A percentile compares a stretch with the other conserved stretches of the same genome.
These are phyloP conservation scores for Phytophthora pluvialis DNA, from an alignment of 352 stramenopile genomes.

Conservation along the genomic window DNA sequence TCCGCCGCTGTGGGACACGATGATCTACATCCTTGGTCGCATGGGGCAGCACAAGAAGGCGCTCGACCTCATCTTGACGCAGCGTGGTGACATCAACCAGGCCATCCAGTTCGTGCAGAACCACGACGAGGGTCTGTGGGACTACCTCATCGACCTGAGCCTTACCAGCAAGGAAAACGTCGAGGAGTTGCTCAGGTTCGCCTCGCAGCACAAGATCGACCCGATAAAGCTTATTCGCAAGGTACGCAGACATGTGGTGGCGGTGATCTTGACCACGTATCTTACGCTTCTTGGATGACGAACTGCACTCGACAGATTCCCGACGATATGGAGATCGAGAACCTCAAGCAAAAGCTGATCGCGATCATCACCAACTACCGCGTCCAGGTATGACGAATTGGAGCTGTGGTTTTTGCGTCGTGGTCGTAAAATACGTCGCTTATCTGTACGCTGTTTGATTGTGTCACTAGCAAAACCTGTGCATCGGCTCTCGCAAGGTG, in stretches of 20 bases:
- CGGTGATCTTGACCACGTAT: background rate
- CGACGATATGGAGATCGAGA: slow-evolving; percentile 81
- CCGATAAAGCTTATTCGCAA: slow-evolving; percentile 87
- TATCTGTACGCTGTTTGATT: background rate
- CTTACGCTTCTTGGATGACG: background rate
- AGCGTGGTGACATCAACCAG: slow-evolving; percentile 82
- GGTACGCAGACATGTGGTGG: slow-evolving; percentile 33
- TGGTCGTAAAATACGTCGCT: background rate
- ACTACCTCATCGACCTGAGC: slow-evolving; percentile 86
- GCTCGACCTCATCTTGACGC: slow-evolving; percentile 83
- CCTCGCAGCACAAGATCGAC: slow-evolving; percentile 84
- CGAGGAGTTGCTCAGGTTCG: slow-evolving; percentile 73
- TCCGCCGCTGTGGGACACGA: slow-evolving; percentile 82
- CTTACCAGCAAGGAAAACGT: slow-evolving; percentile 81
- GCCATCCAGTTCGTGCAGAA: slow-evolving; percentile 87
- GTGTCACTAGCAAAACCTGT: slow-evolving; percentile 70
- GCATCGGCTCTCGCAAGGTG: slow-evolving; percentile 73
- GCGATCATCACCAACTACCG: slow-evolving; percentile 85
- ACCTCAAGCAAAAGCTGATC: slow-evolving; percentile 82
- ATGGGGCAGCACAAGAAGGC: slow-evolving; percentile 90
- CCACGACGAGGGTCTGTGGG: slow-evolving; percentile 78
- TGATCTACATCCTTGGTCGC: slow-evolving; percentile 88
- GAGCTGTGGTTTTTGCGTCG: background rate
- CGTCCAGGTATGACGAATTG: slow-evolving; percentile 66
- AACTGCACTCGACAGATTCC: slow-evolving; percentile 57